A percentile compares a stretch with the other conserved stretches of the same genome.
phyloP scores from a whole-genome alignment of 179 eudicot genomes.

The Gypsophila paniculata region DNA sequence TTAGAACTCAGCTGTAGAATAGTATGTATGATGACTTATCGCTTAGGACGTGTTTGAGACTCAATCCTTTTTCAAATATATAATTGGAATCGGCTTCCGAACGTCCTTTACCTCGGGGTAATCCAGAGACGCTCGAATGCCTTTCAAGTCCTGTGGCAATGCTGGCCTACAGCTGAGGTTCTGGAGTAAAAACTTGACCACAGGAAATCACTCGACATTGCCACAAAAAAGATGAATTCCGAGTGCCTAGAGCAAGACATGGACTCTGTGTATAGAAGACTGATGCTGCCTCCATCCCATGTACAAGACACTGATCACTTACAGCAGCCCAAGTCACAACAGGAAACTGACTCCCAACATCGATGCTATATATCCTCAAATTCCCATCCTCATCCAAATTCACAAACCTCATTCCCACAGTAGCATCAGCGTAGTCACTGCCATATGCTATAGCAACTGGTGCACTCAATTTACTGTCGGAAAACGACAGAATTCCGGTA shows the following conservation, averaged over 20 bases:
- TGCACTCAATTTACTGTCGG: slow-evolving; percentile 33
- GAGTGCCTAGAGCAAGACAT: slow-evolving; percentile 47
- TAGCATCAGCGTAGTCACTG: slow-evolving; percentile 64
- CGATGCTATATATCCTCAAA: slow-evolving; percentile 61
- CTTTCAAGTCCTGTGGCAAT: no score
- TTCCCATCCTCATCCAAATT: slow-evolving; percentile 78
- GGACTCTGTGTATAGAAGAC: slow-evolving; percentile 33
- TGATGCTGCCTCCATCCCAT: no score
- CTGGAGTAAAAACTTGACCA: slow-evolving; percentile 45
- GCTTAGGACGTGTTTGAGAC: no score
- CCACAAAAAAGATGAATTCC: slow-evolving; percentile 38
- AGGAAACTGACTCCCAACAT: slow-evolving; percentile 31
- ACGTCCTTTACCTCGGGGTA: no score
- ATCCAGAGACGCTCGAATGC: no score
- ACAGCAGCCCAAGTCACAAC: slow-evolving; percentile 65
- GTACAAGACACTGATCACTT: slow-evolving; percentile 69
- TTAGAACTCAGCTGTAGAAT: no score
- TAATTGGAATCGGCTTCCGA: no score
- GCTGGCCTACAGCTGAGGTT: slow-evolving; percentile 61
- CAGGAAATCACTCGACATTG: slow-evolving; percentile 39
- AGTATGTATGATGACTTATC: no score
- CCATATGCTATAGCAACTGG: slow-evolving; percentile 43
- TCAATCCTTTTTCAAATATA: no score
- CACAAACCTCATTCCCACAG: slow-evolving; percentile 43
- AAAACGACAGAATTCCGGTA: slow-evolving; percentile 47